These are phyloP conservation scores for Echinosphaeria canescens DNA, from an alignment of 2,329 filamentous ascomycete species.

Conservation along the genomic window DNA sequence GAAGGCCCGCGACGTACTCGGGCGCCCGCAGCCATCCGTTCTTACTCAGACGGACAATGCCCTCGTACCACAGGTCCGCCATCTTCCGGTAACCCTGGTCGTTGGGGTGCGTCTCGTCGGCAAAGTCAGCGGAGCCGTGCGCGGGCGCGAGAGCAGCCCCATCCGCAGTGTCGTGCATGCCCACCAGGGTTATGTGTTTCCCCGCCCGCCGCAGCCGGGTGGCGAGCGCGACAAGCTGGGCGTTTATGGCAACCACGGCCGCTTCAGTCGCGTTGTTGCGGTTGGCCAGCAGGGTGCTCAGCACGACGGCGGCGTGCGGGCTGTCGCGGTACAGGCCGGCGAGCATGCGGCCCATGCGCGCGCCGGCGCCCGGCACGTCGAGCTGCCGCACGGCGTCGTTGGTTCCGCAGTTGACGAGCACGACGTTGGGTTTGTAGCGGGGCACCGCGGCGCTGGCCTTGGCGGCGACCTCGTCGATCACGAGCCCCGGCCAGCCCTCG, in stretches of 20 bases:
- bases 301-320: constrained; percentile 12
- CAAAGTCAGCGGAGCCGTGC: constrained; percentile 9
- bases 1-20: constrained; percentile 5
- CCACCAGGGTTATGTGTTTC: constrained; percentile 14
- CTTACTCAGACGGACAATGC: constrained; percentile 6
- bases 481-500: constrained; percentile 20
- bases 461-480: constrained; percentile 15
- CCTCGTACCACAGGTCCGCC: constrained; percentile 15
- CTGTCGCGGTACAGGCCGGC: constrained; percentile 11
- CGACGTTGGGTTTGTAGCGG: constrained; percentile 14
- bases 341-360: constrained; percentile 13
- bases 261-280: constrained; percentile 3
- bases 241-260: constrained; percentile 13
- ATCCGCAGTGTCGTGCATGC: constrained; percentile 14
- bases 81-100: constrained; percentile 18
- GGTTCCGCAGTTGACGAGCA: constrained; percentile 19
- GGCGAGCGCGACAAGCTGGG: constrained; percentile 10
- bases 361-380: constrained; percentile 10
- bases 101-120: constrained; percentile 16
- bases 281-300: constrained; percentile 15
- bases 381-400: constrained; percentile 16
- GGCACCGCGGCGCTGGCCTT: constrained; percentile 12
- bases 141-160: constrained; percentile 8
- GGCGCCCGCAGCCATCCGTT: constrained; percentile 12
- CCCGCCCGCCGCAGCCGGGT: constrained; percentile 8